Evolutionary conservation across 805 yeast genomes (phyloP).

Genomic region (Saccharomycopsis fodiens): DNA sequence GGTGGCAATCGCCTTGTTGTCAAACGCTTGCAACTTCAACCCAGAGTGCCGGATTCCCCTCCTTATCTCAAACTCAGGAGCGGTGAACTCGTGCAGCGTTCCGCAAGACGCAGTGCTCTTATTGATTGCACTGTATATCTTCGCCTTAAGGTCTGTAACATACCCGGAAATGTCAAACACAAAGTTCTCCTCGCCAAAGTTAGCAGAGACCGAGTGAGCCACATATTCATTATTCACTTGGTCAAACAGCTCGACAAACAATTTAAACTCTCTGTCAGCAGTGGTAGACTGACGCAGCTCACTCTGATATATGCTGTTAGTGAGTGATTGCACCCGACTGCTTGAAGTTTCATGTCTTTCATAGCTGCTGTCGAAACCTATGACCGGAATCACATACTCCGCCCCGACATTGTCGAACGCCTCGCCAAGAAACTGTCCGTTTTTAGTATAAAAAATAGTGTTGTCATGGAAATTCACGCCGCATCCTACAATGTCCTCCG

Average conservation of each 20-base stretch:
- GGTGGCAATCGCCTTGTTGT: constrained; percentile 10
- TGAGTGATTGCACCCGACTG: neutral
- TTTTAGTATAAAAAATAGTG: constrained; percentile 69
- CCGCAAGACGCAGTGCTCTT: neutral
- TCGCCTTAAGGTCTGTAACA: constrained; percentile 32
- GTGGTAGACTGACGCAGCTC: neutral
- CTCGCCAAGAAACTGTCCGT: constrained; percentile 58
- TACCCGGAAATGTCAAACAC: constrained; percentile 43
- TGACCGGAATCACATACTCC: constrained; percentile 37
- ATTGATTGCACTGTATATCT: constrained; percentile 16
- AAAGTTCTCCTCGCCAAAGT: constrained; percentile 32
- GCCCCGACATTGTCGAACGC: constrained; percentile 42
- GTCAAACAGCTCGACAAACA: constrained; percentile 10
- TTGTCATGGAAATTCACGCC: constrained; percentile 66
- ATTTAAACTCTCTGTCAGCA: neutral
- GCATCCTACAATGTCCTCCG: constrained; percentile 69
- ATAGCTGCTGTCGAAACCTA: constrained; percentile 33
- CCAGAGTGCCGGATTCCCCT: neutral
- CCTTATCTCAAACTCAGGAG: constrained; percentile 5
- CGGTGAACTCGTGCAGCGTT: neutral
- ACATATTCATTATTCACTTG: constrained; percentile 10
- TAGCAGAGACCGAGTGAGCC: constrained; percentile 14
- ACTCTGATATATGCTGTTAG: constrained; percentile 1
- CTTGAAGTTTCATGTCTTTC: neutral
- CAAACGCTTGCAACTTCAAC: constrained; percentile 22